These are phyloP conservation scores for Amanita thiersii DNA, from an alignment of 768 basidiomycete species.

Conservation along the genomic window DNA sequence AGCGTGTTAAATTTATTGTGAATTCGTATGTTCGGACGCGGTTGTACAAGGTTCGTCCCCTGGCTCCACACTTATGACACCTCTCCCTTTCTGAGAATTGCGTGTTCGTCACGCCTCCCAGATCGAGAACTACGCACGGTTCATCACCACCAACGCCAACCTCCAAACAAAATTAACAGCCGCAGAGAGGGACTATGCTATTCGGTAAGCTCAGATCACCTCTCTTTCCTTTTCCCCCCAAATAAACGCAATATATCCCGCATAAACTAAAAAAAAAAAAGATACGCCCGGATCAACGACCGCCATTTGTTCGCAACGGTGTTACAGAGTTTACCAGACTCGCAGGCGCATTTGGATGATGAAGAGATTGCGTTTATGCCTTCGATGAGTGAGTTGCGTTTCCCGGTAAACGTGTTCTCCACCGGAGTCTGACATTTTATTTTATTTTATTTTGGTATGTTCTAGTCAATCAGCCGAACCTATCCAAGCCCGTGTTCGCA, in stretches of 20 bases:
- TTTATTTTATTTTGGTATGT: constrained; percentile 3
- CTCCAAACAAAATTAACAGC: constrained; percentile 75
- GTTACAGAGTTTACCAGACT: constrained; percentile 72
- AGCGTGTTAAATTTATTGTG: constrained; percentile 88
- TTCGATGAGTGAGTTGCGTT: constrained; percentile 56
- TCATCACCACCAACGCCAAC: constrained; percentile 62
- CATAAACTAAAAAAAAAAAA: too few species aligned
- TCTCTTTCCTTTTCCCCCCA: not conserved
- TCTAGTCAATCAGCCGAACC: constrained; percentile 74
- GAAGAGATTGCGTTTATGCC: constrained; percentile 52
- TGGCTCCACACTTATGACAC: constrained; percentile 8
- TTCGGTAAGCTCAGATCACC: constrained; percentile 37
- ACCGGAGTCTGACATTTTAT: too few species aligned
- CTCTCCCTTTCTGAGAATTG: too few species aligned
- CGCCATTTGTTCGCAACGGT: constrained; percentile 76
- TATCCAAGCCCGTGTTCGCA: constrained; percentile 69
- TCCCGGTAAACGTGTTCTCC: constrained; percentile 9
- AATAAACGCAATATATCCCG: too few species aligned
- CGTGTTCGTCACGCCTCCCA: constrained; percentile 20
- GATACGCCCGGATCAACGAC: constrained; percentile 71
- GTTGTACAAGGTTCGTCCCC: constrained; percentile 77
- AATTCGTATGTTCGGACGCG: constrained; percentile 84
- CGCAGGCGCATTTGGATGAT: constrained; percentile 74
- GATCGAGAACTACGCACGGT: constrained; percentile 86
- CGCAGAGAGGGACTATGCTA: constrained; percentile 76